Evolutionary conservation across 495 filamentous ascomycete genomes (phyloP).

Genomic region (Parathielavia hyrcaniae): DNA sequence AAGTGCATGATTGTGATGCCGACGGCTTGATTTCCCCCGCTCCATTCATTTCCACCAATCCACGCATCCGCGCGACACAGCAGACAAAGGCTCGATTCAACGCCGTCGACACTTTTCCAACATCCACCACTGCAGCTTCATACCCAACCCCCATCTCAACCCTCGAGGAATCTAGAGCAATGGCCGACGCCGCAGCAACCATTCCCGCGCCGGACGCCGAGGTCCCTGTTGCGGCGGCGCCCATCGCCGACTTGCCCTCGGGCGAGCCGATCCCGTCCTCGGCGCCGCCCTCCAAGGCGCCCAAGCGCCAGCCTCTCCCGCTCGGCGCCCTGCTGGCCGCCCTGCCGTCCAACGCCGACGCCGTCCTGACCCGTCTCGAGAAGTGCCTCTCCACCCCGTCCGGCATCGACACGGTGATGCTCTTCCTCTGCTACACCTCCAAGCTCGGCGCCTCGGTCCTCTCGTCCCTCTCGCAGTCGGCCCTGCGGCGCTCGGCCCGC

Average conservation of each 20-base stretch:
- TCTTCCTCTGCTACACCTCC: constrained; percentile 59
- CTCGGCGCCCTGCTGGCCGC: constrained; percentile 32
- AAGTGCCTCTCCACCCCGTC: constrained; percentile 52
- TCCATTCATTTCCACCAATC: not conserved
- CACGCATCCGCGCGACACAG: not conserved
- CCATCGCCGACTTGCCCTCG: constrained; percentile 36
- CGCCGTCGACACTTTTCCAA: too few species aligned
- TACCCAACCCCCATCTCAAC: too few species aligned
- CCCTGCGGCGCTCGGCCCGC: constrained; percentile 35
- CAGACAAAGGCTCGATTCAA: too few species aligned
- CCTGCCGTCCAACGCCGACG: constrained; percentile 41
- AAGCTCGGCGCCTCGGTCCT: constrained; percentile 45
- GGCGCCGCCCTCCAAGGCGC: constrained; percentile 36
- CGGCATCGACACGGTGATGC: constrained; percentile 57
- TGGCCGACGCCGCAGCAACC: constrained; percentile 21
- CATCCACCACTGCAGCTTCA: too few species aligned
- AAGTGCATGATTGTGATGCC: too few species aligned
- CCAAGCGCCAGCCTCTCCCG: constrained; percentile 23
- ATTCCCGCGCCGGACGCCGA: constrained; percentile 14
- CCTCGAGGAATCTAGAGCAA: not conserved
- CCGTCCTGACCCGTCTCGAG: constrained; percentile 48
- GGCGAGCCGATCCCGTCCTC: constrained; percentile 36
- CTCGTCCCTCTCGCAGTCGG: constrained; percentile 30
- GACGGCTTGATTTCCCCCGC: not conserved
- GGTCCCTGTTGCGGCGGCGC: constrained; percentile 22